Percentiles rank a stretch among this genome's conserved stretches.
Conservation (phyloP, 129 eudicot species). For the Tagetes erecta region DNA sequence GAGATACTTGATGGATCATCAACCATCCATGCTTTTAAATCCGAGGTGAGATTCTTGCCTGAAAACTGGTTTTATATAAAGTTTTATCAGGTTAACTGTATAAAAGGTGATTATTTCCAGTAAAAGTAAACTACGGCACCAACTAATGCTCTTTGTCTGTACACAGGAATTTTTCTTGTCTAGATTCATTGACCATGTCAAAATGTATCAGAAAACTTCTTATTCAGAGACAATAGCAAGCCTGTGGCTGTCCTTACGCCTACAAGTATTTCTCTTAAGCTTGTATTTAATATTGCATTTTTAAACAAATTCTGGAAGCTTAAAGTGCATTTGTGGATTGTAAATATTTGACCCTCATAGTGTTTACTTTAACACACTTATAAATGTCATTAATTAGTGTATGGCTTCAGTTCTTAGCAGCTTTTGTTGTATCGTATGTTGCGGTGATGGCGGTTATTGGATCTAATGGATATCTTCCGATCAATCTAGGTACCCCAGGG, state of each 20-base stretch:
- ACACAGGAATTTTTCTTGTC: conserved; percentile 64
- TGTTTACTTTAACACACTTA: background rate
- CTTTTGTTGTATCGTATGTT: conserved; percentile 74
- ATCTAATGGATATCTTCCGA: conserved; percentile 60
- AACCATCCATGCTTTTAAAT: conserved; percentile 85
- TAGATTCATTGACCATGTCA: conserved; percentile 57
- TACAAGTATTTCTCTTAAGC: conserved; percentile 60
- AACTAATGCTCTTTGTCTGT: conserved; percentile 20
- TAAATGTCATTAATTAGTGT: conserved; percentile 12
- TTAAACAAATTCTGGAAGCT: conserved; percentile 2
- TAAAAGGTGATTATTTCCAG: background rate
- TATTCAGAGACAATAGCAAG: conserved; percentile 80
- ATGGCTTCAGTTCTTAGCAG: conserved; percentile 74
- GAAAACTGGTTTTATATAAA: conserved; percentile 8
- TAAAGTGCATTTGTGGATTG: background rate
- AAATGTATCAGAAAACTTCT: conserved; percentile 79
- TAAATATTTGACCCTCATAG: background rate
- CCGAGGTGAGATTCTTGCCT: conserved; percentile 54
- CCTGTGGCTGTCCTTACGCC: conserved; percentile 94
- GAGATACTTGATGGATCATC: conserved; percentile 89
- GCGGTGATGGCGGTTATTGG: conserved; percentile 93
- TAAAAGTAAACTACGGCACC: conserved; percentile 17
- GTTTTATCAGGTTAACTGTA: background rate
- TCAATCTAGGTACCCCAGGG: conserved; percentile 85
- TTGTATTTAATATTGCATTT: background rate